Percentiles rank a stretch among this genome's conserved stretches.
These are phyloP conservation scores for Colletotrichum lini DNA, from an alignment of 2,329 filamentous ascomycete genomes.

Conservation along the genomic window DNA sequence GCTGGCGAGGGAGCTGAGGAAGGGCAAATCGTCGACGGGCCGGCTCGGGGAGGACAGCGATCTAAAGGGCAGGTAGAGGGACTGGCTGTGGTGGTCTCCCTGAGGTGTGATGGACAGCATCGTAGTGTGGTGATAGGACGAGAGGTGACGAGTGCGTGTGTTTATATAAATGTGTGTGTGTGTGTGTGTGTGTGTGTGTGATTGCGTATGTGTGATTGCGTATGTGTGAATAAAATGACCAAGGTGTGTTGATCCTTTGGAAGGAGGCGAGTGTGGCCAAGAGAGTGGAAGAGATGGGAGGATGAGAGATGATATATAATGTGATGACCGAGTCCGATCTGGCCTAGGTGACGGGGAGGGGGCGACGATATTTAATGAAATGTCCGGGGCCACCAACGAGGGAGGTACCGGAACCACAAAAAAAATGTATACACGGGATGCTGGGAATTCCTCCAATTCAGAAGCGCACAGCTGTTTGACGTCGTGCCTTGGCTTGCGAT, in stretches of 20 bases:
- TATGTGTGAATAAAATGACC: conserved; percentile 13
- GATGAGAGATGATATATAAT: conserved; percentile 41
- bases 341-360: conserved; percentile 26
- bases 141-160: background rate
- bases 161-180: conserved; percentile 18
- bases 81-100: conserved; percentile 40
- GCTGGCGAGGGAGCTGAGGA: conserved; percentile 38
- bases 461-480: conserved; percentile 42
- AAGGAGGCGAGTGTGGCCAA: conserved; percentile 24
- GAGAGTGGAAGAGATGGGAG: conserved; percentile 24
- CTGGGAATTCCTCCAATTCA: conserved; percentile 35
- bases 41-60: conserved; percentile 28
- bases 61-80: conserved; percentile 39
- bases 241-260: conserved; percentile 30
- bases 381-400: conserved; percentile 24
- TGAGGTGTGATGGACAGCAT: conserved; percentile 44
- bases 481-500: conserved; percentile 40
- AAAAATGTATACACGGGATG: conserved; percentile 9
- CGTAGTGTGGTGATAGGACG: conserved; percentile 16
- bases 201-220: too few relatives aligned
- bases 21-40: conserved; percentile 34
- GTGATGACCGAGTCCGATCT: conserved; percentile 31
- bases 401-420: conserved; percentile 23
- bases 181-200: too few relatives aligned
- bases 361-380: conserved; percentile 33